Percentiles rank a stretch among this genome's conserved stretches.
phyloP scores from a whole-genome alignment of 495 filamentous ascomycete species.

The Hapsidospora chrysogenum region DNA sequence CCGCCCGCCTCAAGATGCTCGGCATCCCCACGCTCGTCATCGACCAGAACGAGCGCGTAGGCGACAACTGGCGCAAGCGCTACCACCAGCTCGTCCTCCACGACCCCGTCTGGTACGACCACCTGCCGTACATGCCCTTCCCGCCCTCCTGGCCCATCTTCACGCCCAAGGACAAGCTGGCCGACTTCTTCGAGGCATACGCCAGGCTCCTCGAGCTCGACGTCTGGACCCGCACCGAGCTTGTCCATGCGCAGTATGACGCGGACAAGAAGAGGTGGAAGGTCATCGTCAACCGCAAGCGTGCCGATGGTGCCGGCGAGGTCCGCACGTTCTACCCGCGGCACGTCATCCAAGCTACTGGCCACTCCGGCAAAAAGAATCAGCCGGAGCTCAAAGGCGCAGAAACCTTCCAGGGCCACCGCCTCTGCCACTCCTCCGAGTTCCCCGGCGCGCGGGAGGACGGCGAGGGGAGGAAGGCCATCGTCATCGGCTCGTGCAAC shows the following conservation, averaged over 20 bases:
- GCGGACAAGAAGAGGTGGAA: conserved; percentile 41
- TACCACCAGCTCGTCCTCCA: conserved; percentile 50
- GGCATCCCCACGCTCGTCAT: conserved; percentile 44
- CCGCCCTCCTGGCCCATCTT: conserved; percentile 52
- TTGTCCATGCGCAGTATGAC: conserved; percentile 36
- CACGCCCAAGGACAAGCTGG: conserved; percentile 69
- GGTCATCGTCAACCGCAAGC: conserved; percentile 33
- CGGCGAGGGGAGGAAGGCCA: conserved; percentile 42
- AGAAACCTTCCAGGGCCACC: conserved; percentile 39
- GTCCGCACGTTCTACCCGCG: conserved; percentile 43
- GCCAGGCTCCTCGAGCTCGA: conserved; percentile 60
- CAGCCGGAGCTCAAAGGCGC: conserved; percentile 46
- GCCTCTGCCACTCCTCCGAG: conserved; percentile 54
- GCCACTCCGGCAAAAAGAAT: conserved; percentile 54
- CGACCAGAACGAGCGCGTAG: conserved; percentile 47
- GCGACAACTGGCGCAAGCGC: conserved; percentile 65
- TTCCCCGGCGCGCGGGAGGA: conserved; percentile 39
- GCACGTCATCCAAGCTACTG: conserved; percentile 57
- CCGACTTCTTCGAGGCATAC: conserved; percentile 63
- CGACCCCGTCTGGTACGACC: conserved; percentile 63
- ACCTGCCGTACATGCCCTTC: conserved; percentile 57
- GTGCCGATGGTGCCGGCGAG: conserved; percentile 28
- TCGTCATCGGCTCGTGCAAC: conserved; percentile 70
- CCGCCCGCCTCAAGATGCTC: conserved; percentile 63
- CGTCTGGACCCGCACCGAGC: conserved; percentile 45